phyloP scores from a whole-genome alignment of 1,284 basidiomycete genomes.

The Thecaphora thlaspeos region DNA sequence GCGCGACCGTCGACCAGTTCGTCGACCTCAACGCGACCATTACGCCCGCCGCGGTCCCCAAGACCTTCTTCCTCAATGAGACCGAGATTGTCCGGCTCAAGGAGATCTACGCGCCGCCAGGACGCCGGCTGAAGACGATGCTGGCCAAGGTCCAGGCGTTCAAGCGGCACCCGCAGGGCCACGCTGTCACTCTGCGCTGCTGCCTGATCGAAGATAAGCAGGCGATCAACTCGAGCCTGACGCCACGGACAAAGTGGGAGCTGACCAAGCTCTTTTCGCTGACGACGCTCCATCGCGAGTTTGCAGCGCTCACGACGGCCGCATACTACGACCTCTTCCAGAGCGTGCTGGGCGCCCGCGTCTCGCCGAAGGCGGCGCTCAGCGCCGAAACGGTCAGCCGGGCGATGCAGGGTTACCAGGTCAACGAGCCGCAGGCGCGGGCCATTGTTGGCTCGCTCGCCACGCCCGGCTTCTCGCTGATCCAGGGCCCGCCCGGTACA shows the following conservation, averaged over 20 bases:
- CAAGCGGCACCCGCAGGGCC: slow-evolving; percentile 62
- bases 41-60: slow-evolving; percentile 18
- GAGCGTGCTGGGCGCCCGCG: slow-evolving; percentile 71
- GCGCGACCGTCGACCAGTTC: slow-evolving; percentile 39
- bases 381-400: slow-evolving; percentile 61
- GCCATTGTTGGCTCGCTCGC: slow-evolving; percentile 77
- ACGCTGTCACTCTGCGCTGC: slow-evolving; percentile 61
- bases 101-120: slow-evolving; percentile 77
- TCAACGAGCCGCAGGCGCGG: slow-evolving; percentile 91
- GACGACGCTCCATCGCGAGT: slow-evolving; percentile 88
- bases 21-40: slow-evolving; percentile 38
- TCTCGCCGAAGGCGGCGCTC: slow-evolving; percentile 60
- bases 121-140: slow-evolving; percentile 60
- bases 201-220: slow-evolving; percentile 59
- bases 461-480: slow-evolving; percentile 79
- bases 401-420: slow-evolving; percentile 70
- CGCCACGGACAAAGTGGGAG: slow-evolving; percentile 70
- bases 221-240: slow-evolving; percentile 56
- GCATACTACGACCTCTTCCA: slow-evolving; percentile 77
- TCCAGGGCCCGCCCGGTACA: slow-evolving; percentile 97
- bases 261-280: slow-evolving; percentile 82
- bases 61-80: slow-evolving; percentile 22
- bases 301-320: slow-evolving; percentile 77
- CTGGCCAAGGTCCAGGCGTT: slow-evolving; percentile 81
- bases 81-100: slow-evolving; percentile 69